Conservation (phyloP, 2,329 filamentous ascomycete genomes). For the Tolypocladium pustulatum region DNA sequence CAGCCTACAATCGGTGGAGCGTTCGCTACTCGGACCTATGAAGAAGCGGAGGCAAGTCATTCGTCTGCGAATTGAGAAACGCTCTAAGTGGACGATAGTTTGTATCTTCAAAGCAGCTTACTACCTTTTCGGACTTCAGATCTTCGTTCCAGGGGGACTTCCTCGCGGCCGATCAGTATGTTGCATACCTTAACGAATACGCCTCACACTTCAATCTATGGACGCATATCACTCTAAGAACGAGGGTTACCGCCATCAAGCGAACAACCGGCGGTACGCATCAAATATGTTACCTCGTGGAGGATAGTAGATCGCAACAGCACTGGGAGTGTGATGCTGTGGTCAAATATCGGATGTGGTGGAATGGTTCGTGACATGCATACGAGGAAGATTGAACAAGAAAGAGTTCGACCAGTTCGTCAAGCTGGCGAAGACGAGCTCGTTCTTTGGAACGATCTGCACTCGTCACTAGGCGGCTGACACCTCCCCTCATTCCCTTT, state of each 20-base stretch:
- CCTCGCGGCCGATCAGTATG: conserved; percentile 22
- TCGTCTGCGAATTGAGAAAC: no score
- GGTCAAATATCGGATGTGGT: no score
- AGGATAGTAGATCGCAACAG: background rate
- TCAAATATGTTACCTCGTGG: background rate
- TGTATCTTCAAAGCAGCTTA: conserved; percentile 36
- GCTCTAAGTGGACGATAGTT: conserved; percentile 12
- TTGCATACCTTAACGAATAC: conserved; percentile 29
- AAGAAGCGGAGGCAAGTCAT: conserved; percentile 25
- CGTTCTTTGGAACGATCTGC: no score
- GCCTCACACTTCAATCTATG: conserved; percentile 25
- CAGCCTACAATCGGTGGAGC: conserved; percentile 29
- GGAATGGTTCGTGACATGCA: no score
- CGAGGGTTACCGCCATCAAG: conserved; percentile 14
- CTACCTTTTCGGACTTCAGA: conserved; percentile 34
- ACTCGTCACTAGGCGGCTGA: no score
- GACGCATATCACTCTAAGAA: conserved; percentile 22
- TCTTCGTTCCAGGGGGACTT: conserved; percentile 27
- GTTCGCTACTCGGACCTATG: conserved; percentile 30
- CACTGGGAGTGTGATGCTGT: conserved; percentile 29
- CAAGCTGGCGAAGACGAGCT: no score
- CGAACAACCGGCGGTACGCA: conserved; percentile 3
- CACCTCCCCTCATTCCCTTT: no score
- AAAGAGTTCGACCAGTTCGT: no score
- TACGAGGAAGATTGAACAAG: no score